Evolutionary conservation across 2,329 filamentous ascomycete species (phyloP).

Genomic region (Aspergillus piperis): DNA sequence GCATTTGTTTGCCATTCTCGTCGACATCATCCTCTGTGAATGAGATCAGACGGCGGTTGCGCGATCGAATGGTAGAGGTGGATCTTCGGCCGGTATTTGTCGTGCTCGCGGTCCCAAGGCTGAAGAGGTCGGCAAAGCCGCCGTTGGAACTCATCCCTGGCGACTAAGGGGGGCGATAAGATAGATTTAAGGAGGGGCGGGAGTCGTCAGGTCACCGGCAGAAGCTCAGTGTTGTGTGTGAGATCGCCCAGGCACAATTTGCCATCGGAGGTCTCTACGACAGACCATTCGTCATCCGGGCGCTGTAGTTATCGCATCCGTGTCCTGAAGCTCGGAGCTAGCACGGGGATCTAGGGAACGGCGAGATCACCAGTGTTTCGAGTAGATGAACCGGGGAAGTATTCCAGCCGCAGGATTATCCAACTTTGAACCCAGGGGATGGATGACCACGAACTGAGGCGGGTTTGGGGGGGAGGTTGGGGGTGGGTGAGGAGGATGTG

Average conservation of each 20-base stretch:
- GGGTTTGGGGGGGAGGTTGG: neutral
- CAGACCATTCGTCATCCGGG: conserved; percentile 41
- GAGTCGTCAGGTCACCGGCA: conserved; percentile 26
- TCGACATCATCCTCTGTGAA: conserved; percentile 42
- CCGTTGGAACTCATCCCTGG: conserved; percentile 47
- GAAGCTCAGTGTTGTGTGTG: conserved; percentile 23
- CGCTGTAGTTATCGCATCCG: conserved; percentile 26
- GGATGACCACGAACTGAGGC: neutral
- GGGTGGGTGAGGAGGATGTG: neutral
- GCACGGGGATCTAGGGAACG: neutral
- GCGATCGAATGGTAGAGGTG: conserved; percentile 46
- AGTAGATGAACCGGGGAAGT: neutral
- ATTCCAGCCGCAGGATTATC: neutral
- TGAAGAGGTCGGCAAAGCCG: conserved; percentile 38
- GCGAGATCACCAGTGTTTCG: neutral
- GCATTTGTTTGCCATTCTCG: conserved; percentile 25
- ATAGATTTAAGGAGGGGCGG: conserved; percentile 20
- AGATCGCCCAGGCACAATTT: conserved; percentile 36
- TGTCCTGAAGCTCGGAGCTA: conserved; percentile 17
- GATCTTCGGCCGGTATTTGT: conserved; percentile 35
- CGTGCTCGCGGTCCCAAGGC: conserved; percentile 36
- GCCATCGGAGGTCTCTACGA: conserved; percentile 38
- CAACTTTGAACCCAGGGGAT: neutral
- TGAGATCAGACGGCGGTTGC: conserved; percentile 47
- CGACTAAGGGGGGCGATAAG: conserved; percentile 17